Conservation (phyloP, 805 yeast species). For the Myxozyma mucilagina region DNA sequence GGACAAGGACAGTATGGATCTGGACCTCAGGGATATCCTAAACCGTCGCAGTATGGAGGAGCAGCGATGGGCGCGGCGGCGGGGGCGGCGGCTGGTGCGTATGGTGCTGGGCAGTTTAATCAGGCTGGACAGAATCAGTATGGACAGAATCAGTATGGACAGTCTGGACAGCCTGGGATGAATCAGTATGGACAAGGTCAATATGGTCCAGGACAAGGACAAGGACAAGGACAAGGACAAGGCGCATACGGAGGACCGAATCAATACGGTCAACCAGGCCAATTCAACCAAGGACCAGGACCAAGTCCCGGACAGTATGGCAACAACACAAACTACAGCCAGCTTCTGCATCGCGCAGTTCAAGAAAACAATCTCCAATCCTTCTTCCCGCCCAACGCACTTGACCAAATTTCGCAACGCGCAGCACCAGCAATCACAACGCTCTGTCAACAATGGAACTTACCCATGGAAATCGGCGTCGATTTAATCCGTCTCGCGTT, state of each 20-base stretch:
- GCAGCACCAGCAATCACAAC: constrained; percentile 27
- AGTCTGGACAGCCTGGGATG: constrained; percentile 10
- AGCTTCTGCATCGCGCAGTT: constrained; percentile 33
- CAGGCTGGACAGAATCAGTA: background rate
- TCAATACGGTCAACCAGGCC: constrained; percentile 6
- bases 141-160: background rate
- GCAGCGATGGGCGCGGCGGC: no score
- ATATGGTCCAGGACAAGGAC: background rate
- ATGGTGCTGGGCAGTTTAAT: no score
- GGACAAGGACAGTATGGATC: background rate
- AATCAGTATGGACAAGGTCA: constrained; percentile 3
- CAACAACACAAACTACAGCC: constrained; percentile 20
- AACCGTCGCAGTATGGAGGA: no score
- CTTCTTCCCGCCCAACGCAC: constrained; percentile 37
- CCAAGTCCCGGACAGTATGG: constrained; percentile 4
- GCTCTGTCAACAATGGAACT: constrained; percentile 34
- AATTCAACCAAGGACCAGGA: constrained; percentile 3
- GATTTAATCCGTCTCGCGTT: constrained; percentile 38
- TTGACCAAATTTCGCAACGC: constrained; percentile 36
- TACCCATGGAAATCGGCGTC: constrained; percentile 37
- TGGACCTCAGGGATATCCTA: no score
- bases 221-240: constrained; percentile 7
- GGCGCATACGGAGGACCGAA: constrained; percentile 3
- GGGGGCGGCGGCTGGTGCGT: no score
- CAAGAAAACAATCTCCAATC: constrained; percentile 36